Evolutionary conservation across 257 asterid species (phyloP), one percentile per base, ranked within the genome.

Genomic region (Orobanche coerulescens): DNA sequence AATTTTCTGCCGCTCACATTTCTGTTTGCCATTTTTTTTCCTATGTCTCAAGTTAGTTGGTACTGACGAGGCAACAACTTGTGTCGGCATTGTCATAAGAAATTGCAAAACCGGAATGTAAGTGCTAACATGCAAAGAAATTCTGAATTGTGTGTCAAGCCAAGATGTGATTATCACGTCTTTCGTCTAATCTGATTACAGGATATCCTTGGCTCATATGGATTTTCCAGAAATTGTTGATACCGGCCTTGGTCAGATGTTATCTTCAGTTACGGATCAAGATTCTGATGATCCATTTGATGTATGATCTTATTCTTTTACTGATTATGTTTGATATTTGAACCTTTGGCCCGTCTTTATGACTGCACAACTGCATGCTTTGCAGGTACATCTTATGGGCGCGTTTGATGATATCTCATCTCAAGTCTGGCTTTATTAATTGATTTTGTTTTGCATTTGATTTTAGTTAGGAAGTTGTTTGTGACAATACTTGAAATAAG

Each of bases 41-140:
- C 53, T 67, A 28, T 67, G 47, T 72, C 54, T 71, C 70, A 61
- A 89, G 97, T 69, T 86, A 31, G 85, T 82, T 43, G 97, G 98
- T 56, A 93, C 92, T 26, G 97, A 93, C 65, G 98, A 89, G 81
- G 97, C 97, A 71, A 93, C 98, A 47, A 93, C 98, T 46, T 89
- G 98, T 60, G 84, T 86, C 15, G 95, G 98, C 16, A 49, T 93
- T 65, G 80, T 78, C 62, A 78, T 93, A 69, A 81, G 94, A 61
- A 86, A 88, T 72, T 69, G 70, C 73, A 76, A 64, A 71, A 80
- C 64, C 65, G 95, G 95, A 83, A 79, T 83, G 97, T 90, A 76
- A 84, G 90, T 53, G 50, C 16, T 30, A 50, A 50, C 58, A 68
- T 62, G 68, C 30, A 19, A 33, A 24, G 42, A 37, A 50, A 49